phyloP scores from a whole-genome alignment of 108 stramenopile genomes.

The Nitzschia sp. region DNA sequence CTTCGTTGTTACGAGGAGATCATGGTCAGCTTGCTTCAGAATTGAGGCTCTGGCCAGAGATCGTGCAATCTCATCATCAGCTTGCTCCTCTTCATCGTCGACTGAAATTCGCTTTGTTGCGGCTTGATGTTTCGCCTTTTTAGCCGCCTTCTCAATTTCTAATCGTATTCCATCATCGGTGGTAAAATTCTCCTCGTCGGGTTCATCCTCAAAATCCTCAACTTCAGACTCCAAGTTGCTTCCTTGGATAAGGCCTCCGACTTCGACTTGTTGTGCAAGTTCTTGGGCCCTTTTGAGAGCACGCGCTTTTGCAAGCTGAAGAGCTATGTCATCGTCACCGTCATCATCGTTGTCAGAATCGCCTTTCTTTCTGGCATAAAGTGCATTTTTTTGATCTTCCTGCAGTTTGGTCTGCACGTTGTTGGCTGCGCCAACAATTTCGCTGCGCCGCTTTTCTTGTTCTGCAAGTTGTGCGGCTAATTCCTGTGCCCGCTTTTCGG shows the following conservation, averaged over 20 bases:
- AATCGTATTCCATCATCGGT: not conserved
- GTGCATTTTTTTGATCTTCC: not conserved
- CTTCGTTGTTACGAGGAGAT: not conserved
- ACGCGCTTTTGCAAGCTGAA: not conserved
- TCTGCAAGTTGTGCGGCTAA: not conserved
- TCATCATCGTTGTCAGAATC: not conserved
- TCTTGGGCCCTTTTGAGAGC: conserved; percentile 3
- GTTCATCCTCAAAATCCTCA: not conserved
- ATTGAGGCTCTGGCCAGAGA: not conserved
- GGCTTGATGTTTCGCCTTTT: not conserved
- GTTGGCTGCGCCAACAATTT: not conserved
- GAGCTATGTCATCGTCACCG: conserved; percentile 4
- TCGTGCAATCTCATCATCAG: conserved; percentile 8
- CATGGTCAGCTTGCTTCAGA: not conserved
- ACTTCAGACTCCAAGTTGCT: not conserved
- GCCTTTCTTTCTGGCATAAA: not conserved
- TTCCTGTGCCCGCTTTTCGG: conserved; percentile 8
- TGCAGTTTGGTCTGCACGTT: not conserved
- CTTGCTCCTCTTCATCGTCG: conserved; percentile 5
- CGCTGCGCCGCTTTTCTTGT: not conserved
- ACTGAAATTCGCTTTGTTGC: not conserved
- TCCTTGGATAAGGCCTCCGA: too few species aligned
- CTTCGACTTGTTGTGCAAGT: not conserved
- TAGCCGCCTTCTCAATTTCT: not conserved
- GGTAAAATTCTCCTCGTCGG: not conserved